phyloP scores from a whole-genome alignment of 164 flowering plant species.

The Tetracentron sinense region DNA sequence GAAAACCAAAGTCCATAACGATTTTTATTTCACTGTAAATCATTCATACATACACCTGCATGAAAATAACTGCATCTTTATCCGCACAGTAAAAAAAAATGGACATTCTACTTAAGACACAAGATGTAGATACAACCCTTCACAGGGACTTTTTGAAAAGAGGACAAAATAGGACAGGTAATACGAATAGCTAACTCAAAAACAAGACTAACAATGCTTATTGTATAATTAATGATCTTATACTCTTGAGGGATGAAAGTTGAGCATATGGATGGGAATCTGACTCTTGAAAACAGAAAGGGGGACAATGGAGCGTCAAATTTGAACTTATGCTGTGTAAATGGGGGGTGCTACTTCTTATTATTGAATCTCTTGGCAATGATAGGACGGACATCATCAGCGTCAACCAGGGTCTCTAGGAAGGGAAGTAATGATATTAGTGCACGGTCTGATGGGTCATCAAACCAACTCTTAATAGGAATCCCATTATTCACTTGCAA shows the following conservation, averaged over 20 bases:
- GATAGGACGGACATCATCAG: slow-evolving; percentile 92
- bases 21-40: slow-evolving; percentile 2
- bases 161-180: slow-evolving; percentile 7
- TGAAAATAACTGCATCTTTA: slow-evolving; percentile 8
- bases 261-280: slow-evolving; percentile 18
- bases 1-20: not conserved
- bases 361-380: slow-evolving; percentile 81
- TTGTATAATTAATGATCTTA: slow-evolving; percentile 19
- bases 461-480: slow-evolving; percentile 89
- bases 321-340: slow-evolving; percentile 22
- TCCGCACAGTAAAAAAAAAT: slow-evolving; percentile 6
- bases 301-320: slow-evolving; percentile 15
- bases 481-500: slow-evolving; percentile 95
- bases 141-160: slow-evolving; percentile 7
- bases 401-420: slow-evolving; percentile 65
- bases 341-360: slow-evolving; percentile 56
- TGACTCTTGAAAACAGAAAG: slow-evolving; percentile 14
- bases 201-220: slow-evolving; percentile 20
- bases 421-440: slow-evolving; percentile 67
- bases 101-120: slow-evolving; percentile 5
- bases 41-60: slow-evolving; percentile 14
- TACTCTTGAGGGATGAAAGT: slow-evolving; percentile 10
- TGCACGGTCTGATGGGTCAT: slow-evolving; percentile 70
- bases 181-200: slow-evolving; percentile 17
- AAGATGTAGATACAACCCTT: not conserved